A percentile compares a stretch with the other conserved stretches of the same genome.
Conservation (phyloP, 192 early-diverging fungal species). For the Pilobolus umbonatus region DNA sequence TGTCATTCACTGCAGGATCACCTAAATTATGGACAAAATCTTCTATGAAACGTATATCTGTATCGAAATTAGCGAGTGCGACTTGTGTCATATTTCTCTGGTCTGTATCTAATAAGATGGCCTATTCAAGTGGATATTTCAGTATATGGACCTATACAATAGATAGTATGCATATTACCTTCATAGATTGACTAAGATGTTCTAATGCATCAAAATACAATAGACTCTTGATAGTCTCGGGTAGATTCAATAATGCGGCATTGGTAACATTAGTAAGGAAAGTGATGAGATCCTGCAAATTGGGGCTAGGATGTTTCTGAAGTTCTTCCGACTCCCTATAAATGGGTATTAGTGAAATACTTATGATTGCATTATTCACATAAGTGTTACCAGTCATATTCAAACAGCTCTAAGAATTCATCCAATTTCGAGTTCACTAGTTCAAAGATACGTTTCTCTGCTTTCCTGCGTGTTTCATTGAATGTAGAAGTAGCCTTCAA, state of each 20-base stretch:
- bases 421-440: constrained; percentile 79
- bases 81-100: constrained; percentile 56
- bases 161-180: constrained; percentile 40
- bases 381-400: constrained; percentile 73
- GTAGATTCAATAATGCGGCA: constrained; percentile 64
- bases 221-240: constrained; percentile 54
- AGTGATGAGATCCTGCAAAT: constrained; percentile 68
- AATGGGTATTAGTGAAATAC: background rate
- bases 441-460: constrained; percentile 78
- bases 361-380: background rate
- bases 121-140: constrained; percentile 28
- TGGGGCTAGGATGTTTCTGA: constrained; percentile 59
- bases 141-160: background rate
- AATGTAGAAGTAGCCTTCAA: constrained; percentile 65
- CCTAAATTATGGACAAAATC: constrained; percentile 61
- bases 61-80: constrained; percentile 57
- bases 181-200: constrained; percentile 58
- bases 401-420: constrained; percentile 72
- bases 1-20: constrained; percentile 60
- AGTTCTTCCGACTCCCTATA: constrained; percentile 49
- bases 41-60: constrained; percentile 71
- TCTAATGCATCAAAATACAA: constrained; percentile 75
- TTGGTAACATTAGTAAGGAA: constrained; percentile 64
- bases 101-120: constrained; percentile 52
- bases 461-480: constrained; percentile 59